phyloP scores from a whole-genome alignment of 2,329 filamentous ascomycete species.

The Alternaria incomplexa region DNA sequence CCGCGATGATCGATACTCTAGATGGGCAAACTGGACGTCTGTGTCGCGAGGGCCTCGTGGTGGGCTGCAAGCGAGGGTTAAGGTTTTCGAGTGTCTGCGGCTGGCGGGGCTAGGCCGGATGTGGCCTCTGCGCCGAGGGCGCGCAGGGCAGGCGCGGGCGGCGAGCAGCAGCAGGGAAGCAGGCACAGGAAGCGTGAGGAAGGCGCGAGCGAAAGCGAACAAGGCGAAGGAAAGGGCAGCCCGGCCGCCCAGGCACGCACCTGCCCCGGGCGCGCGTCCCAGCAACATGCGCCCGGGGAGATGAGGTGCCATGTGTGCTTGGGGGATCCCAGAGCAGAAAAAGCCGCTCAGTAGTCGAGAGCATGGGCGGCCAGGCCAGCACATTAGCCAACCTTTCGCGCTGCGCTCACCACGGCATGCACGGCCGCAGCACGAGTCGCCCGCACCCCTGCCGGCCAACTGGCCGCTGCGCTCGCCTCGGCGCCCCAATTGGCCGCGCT shows the following conservation, averaged over 20 bases:
- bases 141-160: conserved; percentile 7
- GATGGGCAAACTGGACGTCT: conserved; percentile 23
- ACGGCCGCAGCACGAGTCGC: conserved; percentile 32
- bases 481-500: conserved; percentile 30
- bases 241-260: not conserved
- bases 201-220: conserved; percentile 3
- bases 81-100: conserved; percentile 5
- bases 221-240: conserved; percentile 12
- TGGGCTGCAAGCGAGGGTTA: conserved; percentile 19
- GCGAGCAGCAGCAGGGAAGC: not conserved
- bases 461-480: conserved; percentile 15
- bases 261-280: not conserved
- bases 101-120: conserved; percentile 15
- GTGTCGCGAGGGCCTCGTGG: conserved; percentile 19
- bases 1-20: conserved; percentile 19
- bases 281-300: not conserved
- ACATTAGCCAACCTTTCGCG: conserved; percentile 10
- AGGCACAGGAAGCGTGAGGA: not conserved
- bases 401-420: conserved; percentile 17
- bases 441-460: conserved; percentile 11
- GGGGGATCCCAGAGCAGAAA: not conserved
- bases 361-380: conserved; percentile 7
- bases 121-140: conserved; percentile 11
- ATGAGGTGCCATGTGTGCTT: not conserved
- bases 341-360: not conserved